Base-by-base conservation (phyloP, 2,329 filamentous ascomycete species). In the Lizonia empirigonia region DNA sequence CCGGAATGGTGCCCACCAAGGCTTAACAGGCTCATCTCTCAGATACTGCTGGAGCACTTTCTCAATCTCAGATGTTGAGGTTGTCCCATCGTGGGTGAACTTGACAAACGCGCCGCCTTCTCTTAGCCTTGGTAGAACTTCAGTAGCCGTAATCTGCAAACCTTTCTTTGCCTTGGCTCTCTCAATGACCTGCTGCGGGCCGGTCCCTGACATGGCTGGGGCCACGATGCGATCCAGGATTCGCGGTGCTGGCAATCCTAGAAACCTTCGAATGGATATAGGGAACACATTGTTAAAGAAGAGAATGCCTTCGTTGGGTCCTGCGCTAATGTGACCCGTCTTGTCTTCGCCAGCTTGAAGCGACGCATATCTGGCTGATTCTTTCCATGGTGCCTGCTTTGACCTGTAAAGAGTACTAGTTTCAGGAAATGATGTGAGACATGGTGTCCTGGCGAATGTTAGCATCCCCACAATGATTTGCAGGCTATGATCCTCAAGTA, bases 91-190 rank as follows among this genome's bases (percentile, higher is more conserved):
- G 59, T 83, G 83, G 13, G 81, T 82, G 68, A 95, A 91, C 71
- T 95, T 97, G 71, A 97, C 86, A 70, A 95, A 97, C 0, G 90
- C 91, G 10, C 94, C 94, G 13, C 94, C 94, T 68, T 99, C 94
- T 64, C 95, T 92, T 22, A 95, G 79, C 3, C 91, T 83, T 0
- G 92, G 91, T 15, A 97, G 73, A 13, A 97, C 87, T 65, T 96
- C 88, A 3, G 86, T 89, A 37, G 96, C 84, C 50, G 87, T 85
- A 38, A 96, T 77, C 1, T 83, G 78, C 1, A 87, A 64, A 8
- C 80, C 80, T 4, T 78, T 71, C 1, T 88, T 88, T 10, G 51
- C 55, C 19, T 90, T 83, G 0, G 86, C 87, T 45, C 81, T 81
- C 36, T 82, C 73, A 12, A 73, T 60, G 15, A 87, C 77, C 24